Percentiles rank a stretch among this genome's conserved stretches.
Evolutionary conservation across 441 rosid genomes (phyloP).

Genomic region (Jatropha podagrica): DNA sequence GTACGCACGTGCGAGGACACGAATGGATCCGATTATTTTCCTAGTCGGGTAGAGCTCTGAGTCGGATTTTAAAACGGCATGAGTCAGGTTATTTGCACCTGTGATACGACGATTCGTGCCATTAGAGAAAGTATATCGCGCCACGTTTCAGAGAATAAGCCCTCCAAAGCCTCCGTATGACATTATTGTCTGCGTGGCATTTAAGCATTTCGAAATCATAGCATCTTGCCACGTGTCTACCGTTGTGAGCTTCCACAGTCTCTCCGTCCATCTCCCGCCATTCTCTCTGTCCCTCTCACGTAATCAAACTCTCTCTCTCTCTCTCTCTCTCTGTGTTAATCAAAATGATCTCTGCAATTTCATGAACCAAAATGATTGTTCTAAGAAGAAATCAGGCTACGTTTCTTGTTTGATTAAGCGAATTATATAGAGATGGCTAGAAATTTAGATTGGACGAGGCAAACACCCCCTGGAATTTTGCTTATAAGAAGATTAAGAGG

Average conservation of each 20-base stretch:
- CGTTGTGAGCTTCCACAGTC: not conserved
- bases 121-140: not conserved
- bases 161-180: not conserved
- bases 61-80: not conserved
- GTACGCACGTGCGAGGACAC: not conserved
- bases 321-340: constrained; percentile 3
- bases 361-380: not conserved
- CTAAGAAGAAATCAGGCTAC: not conserved
- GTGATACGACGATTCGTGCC: not conserved
- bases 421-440: constrained; percentile 32
- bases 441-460: constrained; percentile 39
- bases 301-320: constrained; percentile 21
- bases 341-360: not conserved
- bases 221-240: constrained; percentile 35
- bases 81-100: not conserved
- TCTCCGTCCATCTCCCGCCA: constrained; percentile 42
- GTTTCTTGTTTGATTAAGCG: not conserved
- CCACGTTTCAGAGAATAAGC: not conserved
- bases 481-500: constrained; percentile 60
- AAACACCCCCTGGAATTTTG: constrained; percentile 70
- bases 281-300: constrained; percentile 9
- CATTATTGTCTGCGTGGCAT: constrained; percentile 35
- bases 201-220: constrained; percentile 17
- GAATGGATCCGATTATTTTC: not conserved
- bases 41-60: not conserved